phyloP scores from a whole-genome alignment of 108 stramenopile genomes.

The Cyclotella kingstonii region DNA sequence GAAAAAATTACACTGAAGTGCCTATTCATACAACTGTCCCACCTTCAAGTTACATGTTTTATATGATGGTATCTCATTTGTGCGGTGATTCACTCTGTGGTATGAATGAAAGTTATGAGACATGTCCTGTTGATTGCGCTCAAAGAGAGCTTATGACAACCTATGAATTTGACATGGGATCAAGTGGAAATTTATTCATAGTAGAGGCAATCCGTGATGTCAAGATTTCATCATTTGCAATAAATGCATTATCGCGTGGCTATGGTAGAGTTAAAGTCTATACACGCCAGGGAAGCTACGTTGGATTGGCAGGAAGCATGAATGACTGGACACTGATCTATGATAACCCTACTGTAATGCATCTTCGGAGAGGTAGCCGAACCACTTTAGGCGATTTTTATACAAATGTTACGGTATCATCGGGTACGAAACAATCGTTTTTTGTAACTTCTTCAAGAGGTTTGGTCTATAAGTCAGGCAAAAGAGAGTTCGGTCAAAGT shows the following conservation, averaged over 20 bases:
- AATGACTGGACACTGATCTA: slow-evolving; percentile 16
- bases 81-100: slow-evolving; percentile 14
- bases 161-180: slow-evolving; percentile 16
- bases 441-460: slow-evolving; percentile 20
- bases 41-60: too few relatives aligned
- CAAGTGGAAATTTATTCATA: slow-evolving; percentile 13
- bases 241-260: slow-evolving; percentile 19
- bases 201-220: slow-evolving; percentile 15
- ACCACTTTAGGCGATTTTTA: slow-evolving; percentile 16
- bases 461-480: slow-evolving; percentile 11
- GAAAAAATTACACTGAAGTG: neutral
- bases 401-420: neutral
- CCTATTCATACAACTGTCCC: neutral
- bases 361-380: slow-evolving; percentile 11
- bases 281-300: slow-evolving; percentile 19
- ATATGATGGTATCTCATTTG: too few relatives aligned
- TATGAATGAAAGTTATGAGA: neutral
- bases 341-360: slow-evolving; percentile 10
- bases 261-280: slow-evolving; percentile 17
- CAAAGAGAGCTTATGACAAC: slow-evolving; percentile 12
- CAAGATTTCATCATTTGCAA: slow-evolving; percentile 5
- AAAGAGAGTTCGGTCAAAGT: neutral
- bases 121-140: slow-evolving; percentile 21
- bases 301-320: slow-evolving; percentile 1
- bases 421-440: slow-evolving; percentile 14